Evolutionary conservation across 768 basidiomycete species (phyloP), one percentile per base, ranked within the genome.

Genomic region (Mycena haematopus): DNA sequence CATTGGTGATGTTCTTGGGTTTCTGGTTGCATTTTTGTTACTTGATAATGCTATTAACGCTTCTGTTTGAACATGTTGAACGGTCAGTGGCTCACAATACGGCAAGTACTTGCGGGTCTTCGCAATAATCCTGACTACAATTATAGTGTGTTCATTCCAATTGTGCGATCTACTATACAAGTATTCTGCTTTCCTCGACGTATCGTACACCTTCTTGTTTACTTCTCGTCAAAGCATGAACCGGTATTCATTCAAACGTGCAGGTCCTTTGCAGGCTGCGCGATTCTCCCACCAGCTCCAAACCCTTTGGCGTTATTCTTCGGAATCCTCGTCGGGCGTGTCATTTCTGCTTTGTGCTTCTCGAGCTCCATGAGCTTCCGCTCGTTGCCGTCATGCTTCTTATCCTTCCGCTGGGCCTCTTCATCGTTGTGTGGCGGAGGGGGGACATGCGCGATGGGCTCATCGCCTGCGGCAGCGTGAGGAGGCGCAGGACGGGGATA

Each of bases 401-500:
- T 83, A 65, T 85, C 82, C 69, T 82, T 84, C 72, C 79, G 81
- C 11, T 74, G 78, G 3, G 71, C 60, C 47, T 80, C 80, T 62
- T 86, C 81, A 40, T 81, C 82, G 53, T 85, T 80, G 50, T 80
- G 76, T 40, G 78, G 78, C 1, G 74, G 78, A 35, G 75, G 78
- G 9, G 70, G 68, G 1, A 76, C 76, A 13, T 70, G 71, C 1
- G 73, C 73, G 13, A 70, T 74, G 4, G 29, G 6, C 24, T 78
- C 76, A 19, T 52, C 63, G 1, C 35, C 46, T 1, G 51, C 33
- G 25, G 71, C 73, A 7, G 29, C 6, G 6, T 31, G 29, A 31
- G 78, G 78, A 44, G 74, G 51, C n/a, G 78, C 77, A 14, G 86
- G 86, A 29, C 86, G 78, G 10, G 86, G 86, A 63, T 88, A 87